Evolutionary conservation across 139 green algal species (phyloP).

Genomic region (Closterium sp.): DNA sequence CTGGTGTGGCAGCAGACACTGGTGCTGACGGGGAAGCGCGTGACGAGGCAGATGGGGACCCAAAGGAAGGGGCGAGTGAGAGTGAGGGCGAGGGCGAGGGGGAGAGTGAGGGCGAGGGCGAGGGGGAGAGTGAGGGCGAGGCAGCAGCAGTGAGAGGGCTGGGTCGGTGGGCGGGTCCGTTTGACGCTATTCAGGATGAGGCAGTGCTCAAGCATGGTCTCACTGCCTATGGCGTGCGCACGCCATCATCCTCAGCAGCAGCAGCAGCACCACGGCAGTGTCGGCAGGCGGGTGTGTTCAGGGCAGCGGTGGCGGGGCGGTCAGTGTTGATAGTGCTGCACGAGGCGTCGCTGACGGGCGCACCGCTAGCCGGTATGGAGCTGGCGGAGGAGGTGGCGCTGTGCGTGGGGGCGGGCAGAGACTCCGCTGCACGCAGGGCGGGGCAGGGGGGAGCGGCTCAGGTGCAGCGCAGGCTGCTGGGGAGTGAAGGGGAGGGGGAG

Average conservation of each 20-base stretch:
- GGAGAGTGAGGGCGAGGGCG: neutral
- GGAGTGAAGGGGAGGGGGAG: neutral
- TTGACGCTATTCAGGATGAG: neutral
- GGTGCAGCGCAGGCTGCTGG: neutral
- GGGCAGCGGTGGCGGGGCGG: neutral
- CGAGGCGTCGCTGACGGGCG: conserved; percentile 33
- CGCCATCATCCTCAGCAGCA: neutral
- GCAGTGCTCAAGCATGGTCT: neutral
- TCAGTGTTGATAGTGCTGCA: conserved; percentile 28
- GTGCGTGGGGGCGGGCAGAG: too few species aligned
- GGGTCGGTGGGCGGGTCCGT: neutral
- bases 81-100: neutral
- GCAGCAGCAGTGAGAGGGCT: neutral
- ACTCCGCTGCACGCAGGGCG: too few species aligned
- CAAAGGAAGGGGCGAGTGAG: neutral
- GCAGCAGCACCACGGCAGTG: neutral
- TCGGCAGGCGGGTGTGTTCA: conserved; percentile 4
- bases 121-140: neutral
- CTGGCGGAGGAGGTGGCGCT: neutral
- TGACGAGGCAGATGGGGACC: neutral
- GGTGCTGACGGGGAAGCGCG: neutral
- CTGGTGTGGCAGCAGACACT: neutral
- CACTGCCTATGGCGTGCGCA: neutral
- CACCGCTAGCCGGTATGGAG: conserved; percentile 7
- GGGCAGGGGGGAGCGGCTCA: too few species aligned